Conservation (phyloP, 106 monocot genomes). For the Chionographis japonica region DNA sequence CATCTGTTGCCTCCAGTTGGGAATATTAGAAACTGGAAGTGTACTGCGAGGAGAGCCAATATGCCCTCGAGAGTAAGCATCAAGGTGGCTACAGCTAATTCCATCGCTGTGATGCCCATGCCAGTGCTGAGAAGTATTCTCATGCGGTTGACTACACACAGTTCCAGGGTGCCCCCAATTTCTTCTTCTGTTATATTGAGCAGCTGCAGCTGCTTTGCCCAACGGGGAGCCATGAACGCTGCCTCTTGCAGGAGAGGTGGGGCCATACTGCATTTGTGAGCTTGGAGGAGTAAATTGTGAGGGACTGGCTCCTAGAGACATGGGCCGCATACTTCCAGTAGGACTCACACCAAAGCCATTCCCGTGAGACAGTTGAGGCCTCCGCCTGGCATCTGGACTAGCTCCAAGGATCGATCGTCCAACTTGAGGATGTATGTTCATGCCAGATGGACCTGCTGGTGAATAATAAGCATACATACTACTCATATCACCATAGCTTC, state of each 20-base stretch:
- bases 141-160: slow-evolving; percentile 34
- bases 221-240: slow-evolving; percentile 56
- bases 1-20: slow-evolving; percentile 53
- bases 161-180: slow-evolving; percentile 35
- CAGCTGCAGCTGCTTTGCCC: slow-evolving; percentile 52
- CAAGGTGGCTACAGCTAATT: slow-evolving; percentile 30
- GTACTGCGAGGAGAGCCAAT: slow-evolving; percentile 40
- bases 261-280: slow-evolving; percentile 70
- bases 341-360: slow-evolving; percentile 67
- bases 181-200: slow-evolving; percentile 68
- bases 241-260: slow-evolving; percentile 77
- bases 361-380: slow-evolving; percentile 56
- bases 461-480: slow-evolving; percentile 54
- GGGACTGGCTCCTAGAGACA: slow-evolving; percentile 95
- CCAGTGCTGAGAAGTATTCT: slow-evolving; percentile 46
- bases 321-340: slow-evolving; percentile 59
- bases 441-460: slow-evolving; percentile 58
- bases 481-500: slow-evolving; percentile 76
- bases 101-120: slow-evolving; percentile 48
- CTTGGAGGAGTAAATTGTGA: slow-evolving; percentile 89
- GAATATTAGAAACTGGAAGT: slow-evolving; percentile 30
- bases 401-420: slow-evolving; percentile 64
- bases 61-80: slow-evolving; percentile 32
- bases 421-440: slow-evolving; percentile 59
- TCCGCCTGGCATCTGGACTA: slow-evolving; percentile 66